Conservation (phyloP, 306 rosid genomes). For the Trifolium fragiferum region DNA sequence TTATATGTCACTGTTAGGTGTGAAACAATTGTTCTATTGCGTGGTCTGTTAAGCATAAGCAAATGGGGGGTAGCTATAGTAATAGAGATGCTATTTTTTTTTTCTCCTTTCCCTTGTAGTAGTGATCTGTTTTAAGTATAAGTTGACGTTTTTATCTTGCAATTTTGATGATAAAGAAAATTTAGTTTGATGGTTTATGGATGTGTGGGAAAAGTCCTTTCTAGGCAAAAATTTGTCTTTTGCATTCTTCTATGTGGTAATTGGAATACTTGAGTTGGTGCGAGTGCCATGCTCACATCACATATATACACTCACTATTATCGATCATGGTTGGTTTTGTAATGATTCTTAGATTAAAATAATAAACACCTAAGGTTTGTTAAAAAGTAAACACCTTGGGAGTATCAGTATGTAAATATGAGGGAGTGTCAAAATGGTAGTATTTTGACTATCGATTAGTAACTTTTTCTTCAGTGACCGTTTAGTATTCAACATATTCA, state of each 20-base stretch:
- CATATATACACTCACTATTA: too few species aligned
- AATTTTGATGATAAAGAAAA: constrained; percentile 51
- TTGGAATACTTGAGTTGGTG: neutral
- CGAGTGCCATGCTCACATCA: neutral
- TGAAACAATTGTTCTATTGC: constrained; percentile 44
- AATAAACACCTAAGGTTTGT: too few species aligned
- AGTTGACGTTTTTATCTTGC: constrained; percentile 44
- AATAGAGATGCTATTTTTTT: constrained; percentile 44
- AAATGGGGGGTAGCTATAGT: constrained; percentile 44
- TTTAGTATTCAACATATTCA: too few species aligned
- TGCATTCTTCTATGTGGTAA: too few species aligned
- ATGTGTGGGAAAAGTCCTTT: neutral
- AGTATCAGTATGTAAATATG: too few species aligned
- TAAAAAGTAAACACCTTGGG: too few species aligned
- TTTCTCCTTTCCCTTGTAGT: constrained; percentile 33
- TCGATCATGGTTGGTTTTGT: too few species aligned
- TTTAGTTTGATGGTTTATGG: constrained; percentile 31
- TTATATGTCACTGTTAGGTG: constrained; percentile 41
- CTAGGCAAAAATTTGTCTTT: neutral
- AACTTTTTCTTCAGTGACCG: too few species aligned
- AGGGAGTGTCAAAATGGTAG: too few species aligned
- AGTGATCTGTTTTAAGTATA: constrained; percentile 42
- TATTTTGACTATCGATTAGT: too few species aligned
- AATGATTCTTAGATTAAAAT: too few species aligned
- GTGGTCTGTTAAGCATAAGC: constrained; percentile 38